phyloP scores from a whole-genome alignment of 1,139 yeast species.

The Yamadazyma kanchanaburiensis region DNA sequence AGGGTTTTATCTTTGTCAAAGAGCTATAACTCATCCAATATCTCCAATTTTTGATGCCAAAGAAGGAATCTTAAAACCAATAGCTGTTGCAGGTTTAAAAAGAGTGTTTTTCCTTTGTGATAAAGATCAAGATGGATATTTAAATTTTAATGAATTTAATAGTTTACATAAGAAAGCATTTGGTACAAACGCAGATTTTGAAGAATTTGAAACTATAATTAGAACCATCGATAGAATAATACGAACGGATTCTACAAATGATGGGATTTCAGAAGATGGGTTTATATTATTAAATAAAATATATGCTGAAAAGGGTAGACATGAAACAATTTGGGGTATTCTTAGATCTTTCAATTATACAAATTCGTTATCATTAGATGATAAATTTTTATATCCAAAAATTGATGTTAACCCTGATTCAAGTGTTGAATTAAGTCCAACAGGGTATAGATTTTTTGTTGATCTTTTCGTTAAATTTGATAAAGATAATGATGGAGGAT shows the following conservation, averaged over 20 bases:
- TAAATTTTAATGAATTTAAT: slow-evolving; percentile 67
- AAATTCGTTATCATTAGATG: slow-evolving; percentile 81
- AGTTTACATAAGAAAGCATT: slow-evolving; percentile 75
- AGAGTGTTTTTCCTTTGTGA: slow-evolving; percentile 84
- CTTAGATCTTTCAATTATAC: slow-evolving; percentile 85
- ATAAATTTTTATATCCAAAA: slow-evolving; percentile 71
- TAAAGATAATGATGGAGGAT: slow-evolving; percentile 93
- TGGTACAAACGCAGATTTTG: slow-evolving; percentile 34
- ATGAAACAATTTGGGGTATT: slow-evolving; percentile 96
- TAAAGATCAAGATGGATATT: slow-evolving; percentile 81
- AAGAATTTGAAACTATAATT: slow-evolving; percentile 30
- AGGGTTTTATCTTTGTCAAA: slow-evolving; percentile 86
- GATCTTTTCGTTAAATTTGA: slow-evolving; percentile 86
- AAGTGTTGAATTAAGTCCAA: slow-evolving; percentile 88
- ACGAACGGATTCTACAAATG: slow-evolving; percentile 19
- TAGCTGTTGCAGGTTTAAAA: slow-evolving; percentile 70
- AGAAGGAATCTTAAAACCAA: slow-evolving; percentile 75
- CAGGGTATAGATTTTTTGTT: slow-evolving; percentile 89
- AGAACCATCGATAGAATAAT: slow-evolving; percentile 21
- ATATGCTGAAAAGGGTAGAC: slow-evolving; percentile 88
- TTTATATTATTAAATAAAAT: slow-evolving; percentile 73
- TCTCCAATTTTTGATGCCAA: slow-evolving; percentile 93
- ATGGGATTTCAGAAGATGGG: slow-evolving; percentile 60
- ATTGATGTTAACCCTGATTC: slow-evolving; percentile 74
- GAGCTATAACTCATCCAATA: slow-evolving; percentile 91